Base-by-base conservation (phyloP, 345 rosid species). In the Erodium maritimum region DNA sequence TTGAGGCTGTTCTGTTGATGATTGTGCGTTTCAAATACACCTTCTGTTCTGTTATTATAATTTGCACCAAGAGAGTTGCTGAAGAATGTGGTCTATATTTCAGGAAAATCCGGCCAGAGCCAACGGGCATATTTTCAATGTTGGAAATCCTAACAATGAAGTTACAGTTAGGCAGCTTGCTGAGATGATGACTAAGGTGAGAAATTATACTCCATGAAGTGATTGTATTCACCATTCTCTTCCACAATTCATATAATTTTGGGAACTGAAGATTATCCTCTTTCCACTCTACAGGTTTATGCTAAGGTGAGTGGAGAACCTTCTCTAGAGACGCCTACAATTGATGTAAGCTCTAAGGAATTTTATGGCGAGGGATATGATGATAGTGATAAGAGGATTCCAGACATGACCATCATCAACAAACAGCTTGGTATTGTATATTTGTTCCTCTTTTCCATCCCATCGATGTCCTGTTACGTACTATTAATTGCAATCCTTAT, bases 81-180 rank as follows among this genome's bases (percentile, higher is more conserved):
- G 62, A 10, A 20, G n/a, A 17, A 10, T 17, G 54, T 51, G 54
- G 19, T 56, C 5, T 34, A n/a, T n/a, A 21, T 56, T 22, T 34
- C 69, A 93, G 99, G 99, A 93, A 87, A 93, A 93, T 74, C 91
- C 99, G 63, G 85, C 67, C 56, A 80, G 97, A 65, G 91, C 95
- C 57, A 93, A 89, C 69, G 88, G 97, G 23, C 95, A 93, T 23
- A 93, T 87, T 62, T 93, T 93, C 69, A 93, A 87, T 61, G 99
- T 93, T 20, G 99, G 99, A 73, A 89, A 93, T 71, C 99, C 99
- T 9, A 66, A 93, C 82, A 93, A 89, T 56, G 99, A 93, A 82
- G 99, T 89, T 21, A 87, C 99, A 19, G 99, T 93, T 34, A 68
- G 88, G 65, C 96, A 93, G 79, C 97, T 93, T 17, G 97, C 94